Evolutionary conservation across 202 grass and related monocot genomes (phyloP), one percentile per base, ranked within the genome.

Genomic region (Setaria viridis): DNA sequence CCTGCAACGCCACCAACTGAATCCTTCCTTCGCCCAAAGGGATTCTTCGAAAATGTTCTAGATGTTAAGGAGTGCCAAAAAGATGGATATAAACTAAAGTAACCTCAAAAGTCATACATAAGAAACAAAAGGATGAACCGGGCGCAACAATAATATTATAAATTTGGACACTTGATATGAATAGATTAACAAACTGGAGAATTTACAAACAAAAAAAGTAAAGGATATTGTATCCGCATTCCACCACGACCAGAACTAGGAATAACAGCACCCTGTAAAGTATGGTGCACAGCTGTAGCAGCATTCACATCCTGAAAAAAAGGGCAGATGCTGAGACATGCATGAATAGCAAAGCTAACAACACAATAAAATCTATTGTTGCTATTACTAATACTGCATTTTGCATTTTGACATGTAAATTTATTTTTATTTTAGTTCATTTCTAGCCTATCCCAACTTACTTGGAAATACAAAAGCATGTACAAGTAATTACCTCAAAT

Each of bases 211-310:
- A 39, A 63, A 80, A 80, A 53, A 32, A 69, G 37, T 29, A 50
- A 99, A 99, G 94, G 97, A 99, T 99, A 99, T 99, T 99, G 97
- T 86, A 99, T 99, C 46, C 97, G 90, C 97, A 99, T 99, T 88
- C 97, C 97, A 92, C 97, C 97, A 10, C 97, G 97, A 11, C 97
- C 94, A 84, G 97, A 99, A 74, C 97, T 99, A 67, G 94, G 88
- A 91, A 99, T 86, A 85, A 99, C 87, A 50, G 94, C 97, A 85
- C 97, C 97, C 79, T 99, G 97, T 55, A 99, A 78, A 90, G 85
- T 99, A 67, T 94, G 97, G 79, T 99, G 97, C 67, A 99, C 97
- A 83, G 72, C 84, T 53, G 87, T 77, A 63, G 94, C 97, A 48
- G 91, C 58, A 84, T 72, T 73, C 69, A 97, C 83, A 90, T 99